Evolutionary conservation across 495 filamentous ascomycete species (phyloP).

Genomic region (Arthonia radiata): DNA sequence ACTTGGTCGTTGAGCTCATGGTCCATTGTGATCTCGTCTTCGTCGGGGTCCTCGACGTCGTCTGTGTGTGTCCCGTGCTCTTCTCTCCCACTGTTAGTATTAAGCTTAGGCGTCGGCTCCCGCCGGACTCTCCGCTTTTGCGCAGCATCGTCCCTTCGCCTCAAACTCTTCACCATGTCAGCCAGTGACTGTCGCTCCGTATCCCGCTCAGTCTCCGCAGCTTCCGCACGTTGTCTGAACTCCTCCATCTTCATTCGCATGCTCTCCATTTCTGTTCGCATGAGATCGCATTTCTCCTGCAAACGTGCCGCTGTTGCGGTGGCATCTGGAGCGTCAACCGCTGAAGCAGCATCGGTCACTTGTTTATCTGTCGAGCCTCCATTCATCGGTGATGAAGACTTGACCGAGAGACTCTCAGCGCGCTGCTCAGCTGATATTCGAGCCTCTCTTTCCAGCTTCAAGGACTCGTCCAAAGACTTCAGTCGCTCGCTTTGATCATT

Average conservation of each 20-base stretch:
- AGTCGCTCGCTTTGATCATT: conserved; percentile 54
- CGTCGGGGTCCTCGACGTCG: too few species aligned
- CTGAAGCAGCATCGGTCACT: too few species aligned
- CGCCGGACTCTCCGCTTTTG: conserved; percentile 12
- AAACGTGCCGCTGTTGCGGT: conserved; percentile 24
- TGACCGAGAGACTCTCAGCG: conserved; percentile 40
- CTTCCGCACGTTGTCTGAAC: conserved; percentile 54
- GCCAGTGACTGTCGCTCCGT: conserved; percentile 45
- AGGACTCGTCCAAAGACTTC: conserved; percentile 53
- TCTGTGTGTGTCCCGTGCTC: too few species aligned
- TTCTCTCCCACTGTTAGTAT: too few species aligned
- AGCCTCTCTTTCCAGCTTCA: conserved; percentile 56
- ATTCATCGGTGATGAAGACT: conserved; percentile 15
- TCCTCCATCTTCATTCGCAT: conserved; percentile 55
- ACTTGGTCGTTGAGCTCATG: too few species aligned
- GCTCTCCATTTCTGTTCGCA: conserved; percentile 63
- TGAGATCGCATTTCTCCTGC: conserved; percentile 50
- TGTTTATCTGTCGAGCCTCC: too few species aligned
- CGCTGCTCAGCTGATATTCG: conserved; percentile 64
- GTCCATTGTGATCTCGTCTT: too few species aligned
- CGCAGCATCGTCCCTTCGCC: conserved; percentile 11
- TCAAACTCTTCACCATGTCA: conserved; percentile 71
- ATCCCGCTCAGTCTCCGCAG: conserved; percentile 48
- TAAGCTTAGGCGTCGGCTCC: too few species aligned
- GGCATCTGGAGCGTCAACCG: too few species aligned